Evolutionary conservation across 768 basidiomycete species (phyloP).

Genomic region (Neoboletus magnificus): DNA sequence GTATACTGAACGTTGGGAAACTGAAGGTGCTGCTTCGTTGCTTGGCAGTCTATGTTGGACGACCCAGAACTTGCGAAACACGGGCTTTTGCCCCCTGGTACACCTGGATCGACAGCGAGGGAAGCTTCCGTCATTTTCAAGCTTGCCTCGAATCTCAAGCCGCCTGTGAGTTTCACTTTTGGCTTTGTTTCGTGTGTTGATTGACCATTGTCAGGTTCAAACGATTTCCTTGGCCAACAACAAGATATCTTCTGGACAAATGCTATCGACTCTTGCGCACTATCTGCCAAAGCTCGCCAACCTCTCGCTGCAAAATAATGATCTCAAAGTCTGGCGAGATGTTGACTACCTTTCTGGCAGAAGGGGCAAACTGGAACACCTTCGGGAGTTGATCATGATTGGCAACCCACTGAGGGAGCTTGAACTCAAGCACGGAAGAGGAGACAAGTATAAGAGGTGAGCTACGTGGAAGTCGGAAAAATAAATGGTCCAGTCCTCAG

Average conservation of each 20-base stretch:
- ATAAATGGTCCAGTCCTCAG: neutral
- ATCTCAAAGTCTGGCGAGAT: conserved; percentile 66
- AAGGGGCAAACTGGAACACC: conserved; percentile 53
- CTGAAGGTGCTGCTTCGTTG: conserved; percentile 8
- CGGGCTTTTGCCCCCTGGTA: conserved; percentile 68
- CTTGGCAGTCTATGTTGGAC: conserved; percentile 64
- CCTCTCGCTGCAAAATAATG: conserved; percentile 77
- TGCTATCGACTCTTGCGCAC: conserved; percentile 59
- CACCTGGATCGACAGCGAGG: conserved; percentile 53
- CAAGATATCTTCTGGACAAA: conserved; percentile 56
- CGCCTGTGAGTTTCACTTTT: conserved; percentile 47
- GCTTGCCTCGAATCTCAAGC: conserved; percentile 73
- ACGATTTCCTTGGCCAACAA: conserved; percentile 86
- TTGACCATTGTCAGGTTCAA: conserved; percentile 46
- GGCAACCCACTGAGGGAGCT: conserved; percentile 74
- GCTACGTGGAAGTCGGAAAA: conserved; percentile 16
- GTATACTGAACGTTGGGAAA: neutral
- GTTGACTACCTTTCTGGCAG: conserved; percentile 59
- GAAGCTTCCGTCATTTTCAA: conserved; percentile 89
- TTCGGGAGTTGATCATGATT: conserved; percentile 69
- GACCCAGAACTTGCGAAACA: conserved; percentile 75
- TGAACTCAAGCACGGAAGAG: conserved; percentile 54
- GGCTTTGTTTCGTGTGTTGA: neutral
- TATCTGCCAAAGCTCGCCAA: conserved; percentile 80
- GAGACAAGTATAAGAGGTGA: conserved; percentile 67